phyloP scores from a whole-genome alignment of 23 red algal genomes.

The Rhodosorus marinus region DNA sequence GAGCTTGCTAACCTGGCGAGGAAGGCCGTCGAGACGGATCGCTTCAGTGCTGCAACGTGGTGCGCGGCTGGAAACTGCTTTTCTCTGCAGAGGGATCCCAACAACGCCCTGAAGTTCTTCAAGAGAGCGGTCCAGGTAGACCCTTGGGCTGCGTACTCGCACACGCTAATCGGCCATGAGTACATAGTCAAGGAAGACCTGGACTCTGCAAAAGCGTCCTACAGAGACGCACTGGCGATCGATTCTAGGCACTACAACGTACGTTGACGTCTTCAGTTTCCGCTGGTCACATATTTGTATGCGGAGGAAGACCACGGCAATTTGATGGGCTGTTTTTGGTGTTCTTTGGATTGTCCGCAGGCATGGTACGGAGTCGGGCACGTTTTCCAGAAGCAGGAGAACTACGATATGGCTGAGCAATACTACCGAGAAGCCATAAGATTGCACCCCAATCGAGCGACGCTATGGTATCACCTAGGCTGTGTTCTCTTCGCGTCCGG shows the following conservation, averaged over 20 bases:
- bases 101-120: constrained; percentile 77
- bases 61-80: constrained; percentile 74
- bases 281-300: too few species aligned
- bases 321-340: too few species aligned
- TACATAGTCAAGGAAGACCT: constrained; percentile 63
- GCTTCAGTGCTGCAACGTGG: constrained; percentile 45
- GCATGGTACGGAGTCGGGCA: constrained; percentile 92
- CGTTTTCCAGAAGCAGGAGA: constrained; percentile 64
- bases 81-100: constrained; percentile 61
- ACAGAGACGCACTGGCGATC: constrained; percentile 59
- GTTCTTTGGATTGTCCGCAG: too few species aligned
- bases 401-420: constrained; percentile 1
- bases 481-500: constrained; percentile 15
- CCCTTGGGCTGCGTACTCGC: constrained; percentile 35
- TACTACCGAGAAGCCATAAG: constrained; percentile 39
- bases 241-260: constrained; percentile 70
- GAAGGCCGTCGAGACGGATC: constrained; percentile 17
- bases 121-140: constrained; percentile 27
- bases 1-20: constrained; percentile 45
- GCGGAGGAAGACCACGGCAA: too few species aligned
- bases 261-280: too few species aligned
- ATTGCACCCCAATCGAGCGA: constrained; percentile 49
- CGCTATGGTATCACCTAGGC: constrained; percentile 78
- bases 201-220: constrained; percentile 45
- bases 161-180: constrained; percentile 86